Evolutionary conservation across 345 rosid genomes (phyloP).

Genomic region (Balakata baccata): DNA sequence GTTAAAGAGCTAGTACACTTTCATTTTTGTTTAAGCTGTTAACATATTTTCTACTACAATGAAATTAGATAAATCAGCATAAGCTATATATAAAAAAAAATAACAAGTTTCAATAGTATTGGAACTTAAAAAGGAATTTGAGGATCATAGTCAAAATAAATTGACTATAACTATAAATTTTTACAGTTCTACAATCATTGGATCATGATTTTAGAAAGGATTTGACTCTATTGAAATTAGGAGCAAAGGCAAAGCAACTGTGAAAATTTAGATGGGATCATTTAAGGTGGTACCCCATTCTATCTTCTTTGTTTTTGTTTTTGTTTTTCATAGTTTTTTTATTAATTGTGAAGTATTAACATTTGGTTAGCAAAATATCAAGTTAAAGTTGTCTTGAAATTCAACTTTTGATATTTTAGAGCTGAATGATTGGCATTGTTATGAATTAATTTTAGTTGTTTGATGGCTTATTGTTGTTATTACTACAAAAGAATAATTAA

Average conservation of each 20-base stretch:
- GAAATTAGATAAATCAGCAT: background rate
- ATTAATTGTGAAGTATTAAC: background rate
- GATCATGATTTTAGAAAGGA: conserved; percentile 78
- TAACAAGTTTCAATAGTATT: background rate
- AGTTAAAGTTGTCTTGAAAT: conserved; percentile 8
- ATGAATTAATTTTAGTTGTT: background rate
- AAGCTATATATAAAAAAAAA: background rate
- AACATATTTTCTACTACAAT: background rate
- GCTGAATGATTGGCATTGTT: background rate
- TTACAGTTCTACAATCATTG: conserved; percentile 88
- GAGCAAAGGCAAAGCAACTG: conserved; percentile 94
- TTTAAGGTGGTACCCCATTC: conserved; percentile 55
- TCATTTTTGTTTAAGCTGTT: conserved; percentile 1
- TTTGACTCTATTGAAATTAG: conserved; percentile 75
- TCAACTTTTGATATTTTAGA: background rate
- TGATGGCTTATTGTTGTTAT: too few relatives aligned
- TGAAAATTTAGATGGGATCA: conserved; percentile 87
- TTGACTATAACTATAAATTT: conserved; percentile 36
- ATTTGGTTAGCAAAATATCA: background rate
- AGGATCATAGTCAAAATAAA: background rate
- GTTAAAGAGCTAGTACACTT: conserved; percentile 68
- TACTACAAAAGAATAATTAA: background rate
- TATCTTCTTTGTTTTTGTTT: background rate
- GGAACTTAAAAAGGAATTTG: background rate
- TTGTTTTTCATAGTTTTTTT: background rate